Percentiles rank a stretch among this genome's conserved stretches.
Conservation (phyloP, 2,329 filamentous ascomycete genomes). For the Sporothrix luriei region DNA sequence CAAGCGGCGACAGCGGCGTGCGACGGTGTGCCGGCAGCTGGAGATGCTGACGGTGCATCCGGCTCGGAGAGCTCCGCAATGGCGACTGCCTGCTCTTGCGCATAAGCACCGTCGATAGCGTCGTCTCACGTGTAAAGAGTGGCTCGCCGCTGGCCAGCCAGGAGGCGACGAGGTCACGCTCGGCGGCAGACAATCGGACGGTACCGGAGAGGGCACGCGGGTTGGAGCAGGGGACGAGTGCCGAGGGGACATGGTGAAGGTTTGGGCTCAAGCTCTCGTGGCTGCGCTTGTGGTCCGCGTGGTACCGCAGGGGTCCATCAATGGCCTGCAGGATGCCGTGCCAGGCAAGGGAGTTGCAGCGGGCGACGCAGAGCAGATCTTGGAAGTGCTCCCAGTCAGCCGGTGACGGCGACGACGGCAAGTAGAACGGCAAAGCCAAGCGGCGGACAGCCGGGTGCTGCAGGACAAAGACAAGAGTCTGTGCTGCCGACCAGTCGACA, state of each 20-base stretch:
- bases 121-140: constrained; percentile 21
- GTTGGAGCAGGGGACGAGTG: neutral
- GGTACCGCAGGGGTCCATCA: constrained; percentile 2
- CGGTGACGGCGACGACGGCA: neutral
- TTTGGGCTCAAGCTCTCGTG: too few species aligned
- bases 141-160: constrained; percentile 25
- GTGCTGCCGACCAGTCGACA: neutral
- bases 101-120: neutral
- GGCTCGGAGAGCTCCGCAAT: neutral
- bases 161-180: neutral
- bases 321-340: constrained; percentile 26
- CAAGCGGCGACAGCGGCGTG: neutral
- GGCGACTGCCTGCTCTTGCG: neutral
- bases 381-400: neutral
- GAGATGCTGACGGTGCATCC: too few species aligned
- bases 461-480: constrained; percentile 31
- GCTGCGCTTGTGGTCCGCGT: neutral
- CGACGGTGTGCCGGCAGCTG: neutral
- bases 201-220: neutral
- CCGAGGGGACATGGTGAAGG: neutral
- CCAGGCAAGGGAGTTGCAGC: constrained; percentile 28
- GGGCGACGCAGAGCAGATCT: neutral
- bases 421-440: neutral
- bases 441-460: constrained; percentile 27
- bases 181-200: neutral